Percentiles rank a stretch among this genome's conserved stretches.
Evolutionary conservation across 2,329 filamentous ascomycete genomes (phyloP).

Genomic region (Moelleriella libera): DNA sequence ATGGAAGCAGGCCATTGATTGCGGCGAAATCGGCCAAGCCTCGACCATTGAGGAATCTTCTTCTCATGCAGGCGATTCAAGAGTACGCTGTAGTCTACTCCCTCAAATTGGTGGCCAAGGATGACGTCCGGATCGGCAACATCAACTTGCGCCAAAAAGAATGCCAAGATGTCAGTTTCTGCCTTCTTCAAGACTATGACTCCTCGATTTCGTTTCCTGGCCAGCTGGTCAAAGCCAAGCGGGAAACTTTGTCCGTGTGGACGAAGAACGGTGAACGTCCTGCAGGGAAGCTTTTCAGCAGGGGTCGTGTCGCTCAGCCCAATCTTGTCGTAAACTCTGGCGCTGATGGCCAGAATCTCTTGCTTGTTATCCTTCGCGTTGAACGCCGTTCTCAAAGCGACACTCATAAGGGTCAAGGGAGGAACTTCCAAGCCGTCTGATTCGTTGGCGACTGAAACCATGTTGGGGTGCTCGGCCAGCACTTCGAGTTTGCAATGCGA

Average conservation of each 20-base stretch:
- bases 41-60: slow-evolving; percentile 89
- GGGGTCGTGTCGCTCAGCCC: slow-evolving; percentile 77
- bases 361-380: slow-evolving; percentile 92
- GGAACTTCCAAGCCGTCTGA: slow-evolving; percentile 72
- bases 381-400: slow-evolving; percentile 75
- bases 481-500: slow-evolving; percentile 97
- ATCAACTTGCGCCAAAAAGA: slow-evolving; percentile 81
- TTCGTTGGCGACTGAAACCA: slow-evolving; percentile 59
- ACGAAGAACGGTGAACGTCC: slow-evolving; percentile 83
- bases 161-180: slow-evolving; percentile 72
- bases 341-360: slow-evolving; percentile 83
- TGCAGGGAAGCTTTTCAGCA: slow-evolving; percentile 75
- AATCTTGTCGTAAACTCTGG: slow-evolving; percentile 84
- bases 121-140: slow-evolving; percentile 86
- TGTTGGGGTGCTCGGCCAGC: slow-evolving; percentile 62
- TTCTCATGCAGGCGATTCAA: slow-evolving; percentile 76
- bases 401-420: slow-evolving; percentile 88
- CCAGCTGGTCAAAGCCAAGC: slow-evolving; percentile 69
- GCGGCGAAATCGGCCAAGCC: slow-evolving; percentile 75
- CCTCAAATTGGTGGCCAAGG: slow-evolving; percentile 89
- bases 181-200: slow-evolving; percentile 69
- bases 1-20: slow-evolving; percentile 78
- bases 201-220: slow-evolving; percentile 57
- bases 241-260: slow-evolving; percentile 67
- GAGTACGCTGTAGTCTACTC: slow-evolving; percentile 87